Percentiles rank a stretch among this genome's conserved stretches.
Evolutionary conservation across 164 flowering plant genomes (phyloP).

Genomic region (Liriodendron chinense): DNA sequence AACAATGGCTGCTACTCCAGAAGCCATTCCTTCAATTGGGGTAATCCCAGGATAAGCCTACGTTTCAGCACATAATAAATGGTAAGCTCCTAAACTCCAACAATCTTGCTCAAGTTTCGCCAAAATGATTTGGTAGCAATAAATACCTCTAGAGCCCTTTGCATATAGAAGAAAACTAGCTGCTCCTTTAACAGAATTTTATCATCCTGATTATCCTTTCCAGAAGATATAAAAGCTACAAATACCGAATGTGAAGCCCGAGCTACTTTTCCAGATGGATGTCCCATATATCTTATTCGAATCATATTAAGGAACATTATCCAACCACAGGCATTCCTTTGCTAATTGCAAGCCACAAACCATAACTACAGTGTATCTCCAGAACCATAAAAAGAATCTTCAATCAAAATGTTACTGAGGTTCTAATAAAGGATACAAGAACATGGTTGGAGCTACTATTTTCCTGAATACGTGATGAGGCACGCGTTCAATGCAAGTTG

Average conservation of each 20-base stretch:
- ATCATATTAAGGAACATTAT: constrained; percentile 12
- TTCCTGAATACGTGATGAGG: constrained; percentile 50
- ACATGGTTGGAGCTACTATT: constrained; percentile 73
- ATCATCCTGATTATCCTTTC: constrained; percentile 56
- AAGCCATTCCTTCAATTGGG: constrained; percentile 89
- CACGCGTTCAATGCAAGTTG: constrained; percentile 65
- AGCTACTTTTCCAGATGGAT: constrained; percentile 77
- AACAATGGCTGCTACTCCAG: constrained; percentile 82
- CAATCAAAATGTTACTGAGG: not conserved
- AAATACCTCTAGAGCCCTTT: constrained; percentile 77
- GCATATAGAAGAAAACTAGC: constrained; percentile 76
- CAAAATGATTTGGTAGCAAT: not conserved
- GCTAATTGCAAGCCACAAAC: not conserved
- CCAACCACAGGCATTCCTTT: not conserved
- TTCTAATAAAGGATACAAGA: constrained; percentile 76
- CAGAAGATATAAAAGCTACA: constrained; percentile 73
- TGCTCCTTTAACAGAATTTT: constrained; percentile 65
- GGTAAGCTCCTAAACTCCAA: not conserved
- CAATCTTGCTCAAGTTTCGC: not conserved
- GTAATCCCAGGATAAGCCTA: constrained; percentile 83
- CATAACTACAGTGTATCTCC: not conserved
- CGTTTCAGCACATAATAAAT: constrained; percentile 5
- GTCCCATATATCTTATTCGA: constrained; percentile 71
- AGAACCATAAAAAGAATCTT: constrained; percentile 24
- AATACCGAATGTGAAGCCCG: constrained; percentile 82